phyloP scores from a whole-genome alignment of 345 rosid genomes.

The Euphorbia peplus region DNA sequence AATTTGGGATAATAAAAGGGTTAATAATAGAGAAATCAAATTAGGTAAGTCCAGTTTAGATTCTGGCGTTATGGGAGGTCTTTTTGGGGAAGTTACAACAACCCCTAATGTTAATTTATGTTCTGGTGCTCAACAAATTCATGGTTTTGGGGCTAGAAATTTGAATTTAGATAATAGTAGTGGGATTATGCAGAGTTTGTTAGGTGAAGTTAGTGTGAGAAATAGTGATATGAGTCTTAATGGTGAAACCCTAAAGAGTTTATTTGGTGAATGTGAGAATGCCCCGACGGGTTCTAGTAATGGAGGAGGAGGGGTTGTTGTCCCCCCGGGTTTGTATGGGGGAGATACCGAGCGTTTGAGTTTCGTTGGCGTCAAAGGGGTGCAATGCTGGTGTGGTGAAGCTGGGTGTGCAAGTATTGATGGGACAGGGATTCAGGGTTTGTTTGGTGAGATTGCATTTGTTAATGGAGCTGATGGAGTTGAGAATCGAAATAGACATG shows the following conservation, averaged over 20 bases:
- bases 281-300: slow-evolving; percentile 16
- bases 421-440: slow-evolving; percentile 17
- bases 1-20: slow-evolving; percentile 1
- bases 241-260: slow-evolving; percentile 14
- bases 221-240: neutral
- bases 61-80: neutral
- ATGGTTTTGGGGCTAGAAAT: slow-evolving; percentile 7
- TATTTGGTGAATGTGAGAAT: slow-evolving; percentile 26
- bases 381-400: slow-evolving; percentile 30
- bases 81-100: slow-evolving; percentile 17
- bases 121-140: slow-evolving; percentile 8
- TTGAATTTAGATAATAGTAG: slow-evolving; percentile 16
- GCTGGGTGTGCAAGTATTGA: slow-evolving; percentile 16
- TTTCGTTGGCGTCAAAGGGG: slow-evolving; percentile 9
- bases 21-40: slow-evolving; percentile 2
- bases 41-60: neutral
- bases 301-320: slow-evolving; percentile 9
- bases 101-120: slow-evolving; percentile 14
- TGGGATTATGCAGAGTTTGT: slow-evolving; percentile 14
- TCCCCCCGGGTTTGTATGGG: slow-evolving; percentile 21
- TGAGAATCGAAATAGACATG: neutral
- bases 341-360: slow-evolving; percentile 1
- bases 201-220: slow-evolving; percentile 15
- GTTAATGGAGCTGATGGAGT: slow-evolving; percentile 11
- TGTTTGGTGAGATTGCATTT: slow-evolving; percentile 14